Base-by-base conservation (phyloP, 2,329 filamentous ascomycete genomes). In the Epichloe typhina region DNA sequence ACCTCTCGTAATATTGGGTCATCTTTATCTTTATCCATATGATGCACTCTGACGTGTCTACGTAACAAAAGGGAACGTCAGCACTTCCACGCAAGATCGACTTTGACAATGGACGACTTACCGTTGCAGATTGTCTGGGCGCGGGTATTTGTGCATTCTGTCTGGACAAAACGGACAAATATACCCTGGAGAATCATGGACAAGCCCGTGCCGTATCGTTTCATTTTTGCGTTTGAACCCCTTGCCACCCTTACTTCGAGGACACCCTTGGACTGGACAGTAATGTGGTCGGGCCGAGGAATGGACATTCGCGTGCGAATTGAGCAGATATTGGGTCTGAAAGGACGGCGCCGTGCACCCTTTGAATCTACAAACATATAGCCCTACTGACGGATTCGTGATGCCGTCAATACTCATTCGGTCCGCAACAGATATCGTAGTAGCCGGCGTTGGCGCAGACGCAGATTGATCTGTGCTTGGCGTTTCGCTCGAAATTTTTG, bases 161-260 rank as follows among this genome's bases (percentile, higher is more conserved):
- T 95, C 89, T 1, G 88, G 86, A 65, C 93, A 98, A 63, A 96
- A 97, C 0, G 93, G 93, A 65, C 93, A 98, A 33, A 95, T 83
- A 61, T 97, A 98, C 53, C 91, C 91, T 1, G 93, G 93, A 7
- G 88, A 95, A 57, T 89, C 84, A 62, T 98, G 93, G 4, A 97
- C 93, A 3, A 97, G 76, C 1, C 91, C 90, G 61, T 85, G 82
- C 31, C 82, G 69, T 45, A 84, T 84, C 82, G 85, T 84, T 62
- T 85, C 82, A 57, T 85, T 85, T 63, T 84, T 85, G 52, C 82
- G 73, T 64, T 85, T 85, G 64, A 86, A 86, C 0, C 82, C 82
- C 56, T 80, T 82, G 4, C 82, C 82, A 2, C 77, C 75, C 61
- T 82, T 76, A 46, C 75, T 77, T 47, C 81, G 73, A n/a, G 79